phyloP scores from a whole-genome alignment of 2,329 filamentous ascomycete species.

The Metarhizium sp. region DNA sequence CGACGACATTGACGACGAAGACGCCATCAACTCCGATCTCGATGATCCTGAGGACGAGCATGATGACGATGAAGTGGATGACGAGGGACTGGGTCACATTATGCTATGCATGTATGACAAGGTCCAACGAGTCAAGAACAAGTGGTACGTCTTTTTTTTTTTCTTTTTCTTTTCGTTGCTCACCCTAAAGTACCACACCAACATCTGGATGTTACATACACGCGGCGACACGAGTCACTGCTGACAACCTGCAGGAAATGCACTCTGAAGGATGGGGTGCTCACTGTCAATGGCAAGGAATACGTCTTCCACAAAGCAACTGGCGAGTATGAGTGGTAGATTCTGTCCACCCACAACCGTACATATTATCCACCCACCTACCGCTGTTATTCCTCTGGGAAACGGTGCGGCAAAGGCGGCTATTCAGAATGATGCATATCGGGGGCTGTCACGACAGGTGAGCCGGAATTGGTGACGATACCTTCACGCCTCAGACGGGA shows the following conservation, averaged over 20 bases:
- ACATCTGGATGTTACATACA: too few relatives aligned
- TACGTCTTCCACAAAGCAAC: conserved; percentile 97
- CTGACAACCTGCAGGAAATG: conserved; percentile 64
- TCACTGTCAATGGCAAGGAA: conserved; percentile 89
- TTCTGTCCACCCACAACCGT: not conserved
- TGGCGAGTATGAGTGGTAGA: conserved; percentile 95
- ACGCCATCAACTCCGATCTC: conserved; percentile 96
- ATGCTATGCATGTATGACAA: conserved; percentile 99
- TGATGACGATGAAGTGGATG: conserved; percentile 78
- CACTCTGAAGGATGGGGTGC: conserved; percentile 89
- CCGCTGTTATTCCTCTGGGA: not conserved
- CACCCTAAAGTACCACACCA: too few relatives aligned
- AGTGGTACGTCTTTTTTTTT: conserved; percentile 48
- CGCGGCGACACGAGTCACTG: not conserved
- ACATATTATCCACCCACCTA: not conserved
- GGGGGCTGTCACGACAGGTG: not conserved
- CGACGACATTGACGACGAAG: conserved; percentile 63
- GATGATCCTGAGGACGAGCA: conserved; percentile 86
- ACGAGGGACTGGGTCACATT: conserved; percentile 75
- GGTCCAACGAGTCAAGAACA: conserved; percentile 98
- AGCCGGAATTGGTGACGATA: too few relatives aligned
- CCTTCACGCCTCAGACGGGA: not conserved
- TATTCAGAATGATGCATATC: not conserved
- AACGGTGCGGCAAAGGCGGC: not conserved
- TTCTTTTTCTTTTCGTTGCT: too few relatives aligned